A percentile compares a stretch with the other conserved stretches of the same genome.
These are phyloP conservation scores for Arthrinium puccinioides DNA, from an alignment of 2,329 filamentous ascomycete species.

Conservation along the genomic window DNA sequence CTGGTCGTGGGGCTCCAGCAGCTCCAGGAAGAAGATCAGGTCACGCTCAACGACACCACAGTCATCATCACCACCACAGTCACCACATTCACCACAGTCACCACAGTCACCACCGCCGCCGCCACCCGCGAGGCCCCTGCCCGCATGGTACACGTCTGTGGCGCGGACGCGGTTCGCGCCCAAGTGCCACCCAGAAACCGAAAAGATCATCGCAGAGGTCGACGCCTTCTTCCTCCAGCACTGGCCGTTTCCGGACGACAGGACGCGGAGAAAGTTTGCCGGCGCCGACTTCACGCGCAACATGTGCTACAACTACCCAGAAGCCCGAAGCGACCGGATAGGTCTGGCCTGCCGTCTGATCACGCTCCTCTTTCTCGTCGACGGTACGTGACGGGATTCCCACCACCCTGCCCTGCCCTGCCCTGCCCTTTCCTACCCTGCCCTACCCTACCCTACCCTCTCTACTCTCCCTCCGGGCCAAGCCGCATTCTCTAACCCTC, in stretches of 20 bases:
- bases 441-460: no score
- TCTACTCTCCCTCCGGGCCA: no score
- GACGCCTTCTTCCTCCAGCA: conserved; percentile 28
- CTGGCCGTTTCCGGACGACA: conserved; percentile 27
- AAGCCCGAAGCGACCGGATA: conserved; percentile 29
- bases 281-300: conserved; percentile 24
- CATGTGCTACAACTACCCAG: conserved; percentile 31
- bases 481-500: no score
- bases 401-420: not conserved
- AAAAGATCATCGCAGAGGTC: conserved; percentile 22
- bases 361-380: conserved; percentile 32
- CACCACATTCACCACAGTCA: no score
- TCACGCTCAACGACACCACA: not conserved
- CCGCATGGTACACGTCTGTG: not conserved
- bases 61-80: not conserved
- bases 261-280: conserved; percentile 23
- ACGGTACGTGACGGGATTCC: conserved; percentile 24
- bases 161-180: not conserved
- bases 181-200: conserved; percentile 16
- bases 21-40: not conserved
- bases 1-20: not conserved
- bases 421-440: not conserved
- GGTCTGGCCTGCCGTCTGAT: conserved; percentile 28
- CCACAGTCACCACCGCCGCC: no score
- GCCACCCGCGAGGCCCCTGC: not conserved